Conservation (phyloP, 176 grass and related monocot species). For the Themeda triandra region DNA sequence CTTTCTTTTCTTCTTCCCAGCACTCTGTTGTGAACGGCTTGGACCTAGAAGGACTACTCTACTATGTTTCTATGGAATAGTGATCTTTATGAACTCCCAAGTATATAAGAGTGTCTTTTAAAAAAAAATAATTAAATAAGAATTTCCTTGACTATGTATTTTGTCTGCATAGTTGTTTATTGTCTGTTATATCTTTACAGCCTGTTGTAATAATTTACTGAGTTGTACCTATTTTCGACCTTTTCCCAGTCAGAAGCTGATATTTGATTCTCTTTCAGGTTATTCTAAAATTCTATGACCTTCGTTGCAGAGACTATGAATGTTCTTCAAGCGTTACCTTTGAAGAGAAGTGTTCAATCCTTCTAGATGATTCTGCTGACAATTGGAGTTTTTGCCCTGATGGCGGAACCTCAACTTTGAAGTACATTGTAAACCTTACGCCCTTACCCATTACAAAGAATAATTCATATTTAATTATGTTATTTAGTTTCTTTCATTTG, state of each 20-base stretch:
- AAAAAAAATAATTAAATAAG: no score
- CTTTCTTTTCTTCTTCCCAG: background rate
- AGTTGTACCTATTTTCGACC: background rate
- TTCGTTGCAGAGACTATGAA: constrained; percentile 56
- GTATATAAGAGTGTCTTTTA: background rate
- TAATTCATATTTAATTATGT: constrained; percentile 27
- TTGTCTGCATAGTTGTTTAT: constrained; percentile 11
- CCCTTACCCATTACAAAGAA: constrained; percentile 33
- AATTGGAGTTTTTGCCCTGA: constrained; percentile 82
- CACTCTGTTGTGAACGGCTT: background rate
- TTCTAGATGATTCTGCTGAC: constrained; percentile 69
- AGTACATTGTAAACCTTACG: constrained; percentile 96
- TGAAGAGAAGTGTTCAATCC: constrained; percentile 67
- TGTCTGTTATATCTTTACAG: background rate
- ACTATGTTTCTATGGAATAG: background rate
- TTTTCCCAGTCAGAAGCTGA: constrained; percentile 12
- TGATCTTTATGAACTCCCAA: background rate
- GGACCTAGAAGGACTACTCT: background rate
- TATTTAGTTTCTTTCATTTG: constrained; percentile 15
- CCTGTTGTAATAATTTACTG: background rate
- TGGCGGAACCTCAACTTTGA: constrained; percentile 72
- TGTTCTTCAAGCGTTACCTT: constrained; percentile 43
- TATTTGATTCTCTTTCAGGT: constrained; percentile 59
- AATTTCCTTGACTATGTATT: constrained; percentile 19
- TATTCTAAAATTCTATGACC: constrained; percentile 75